A percentile compares a stretch with the other conserved stretches of the same genome.
Evolutionary conservation across 306 rosid genomes (phyloP).

Genomic region (Mucuna pruriens): DNA sequence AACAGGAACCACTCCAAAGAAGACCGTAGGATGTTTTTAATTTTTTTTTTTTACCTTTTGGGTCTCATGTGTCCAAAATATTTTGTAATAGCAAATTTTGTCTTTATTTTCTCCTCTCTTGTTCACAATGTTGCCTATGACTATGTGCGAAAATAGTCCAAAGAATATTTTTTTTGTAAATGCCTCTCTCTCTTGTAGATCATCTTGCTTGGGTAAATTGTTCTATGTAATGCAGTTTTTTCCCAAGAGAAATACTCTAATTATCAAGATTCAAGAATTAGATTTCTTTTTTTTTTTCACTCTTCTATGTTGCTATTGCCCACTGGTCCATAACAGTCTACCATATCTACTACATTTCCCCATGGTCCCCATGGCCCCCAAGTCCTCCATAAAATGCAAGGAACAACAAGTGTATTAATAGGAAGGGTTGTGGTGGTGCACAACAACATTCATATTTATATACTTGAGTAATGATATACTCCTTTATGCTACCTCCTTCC

Average conservation of each 20-base stretch:
- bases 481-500: too few species aligned
- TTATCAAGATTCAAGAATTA: neutral
- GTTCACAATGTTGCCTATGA: neutral
- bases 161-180: neutral
- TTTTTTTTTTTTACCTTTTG: neutral
- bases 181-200: neutral
- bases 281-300: neutral
- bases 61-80: neutral
- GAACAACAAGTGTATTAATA: too few species aligned
- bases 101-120: slow-evolving; percentile 36
- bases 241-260: neutral
- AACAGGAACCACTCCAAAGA: slow-evolving; percentile 69
- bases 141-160: neutral
- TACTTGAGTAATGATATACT: too few species aligned
- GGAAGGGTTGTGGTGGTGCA: too few species aligned
- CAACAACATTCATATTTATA: too few species aligned
- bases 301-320: neutral
- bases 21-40: slow-evolving; percentile 69
- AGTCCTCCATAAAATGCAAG: too few species aligned
- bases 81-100: slow-evolving; percentile 25
- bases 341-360: too few species aligned
- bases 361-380: too few species aligned
- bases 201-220: neutral
- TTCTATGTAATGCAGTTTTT: neutral
- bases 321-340: neutral